Evolutionary conservation across 352 stramenopile genomes (phyloP).

Genomic region (Phytophthora rubi): DNA sequence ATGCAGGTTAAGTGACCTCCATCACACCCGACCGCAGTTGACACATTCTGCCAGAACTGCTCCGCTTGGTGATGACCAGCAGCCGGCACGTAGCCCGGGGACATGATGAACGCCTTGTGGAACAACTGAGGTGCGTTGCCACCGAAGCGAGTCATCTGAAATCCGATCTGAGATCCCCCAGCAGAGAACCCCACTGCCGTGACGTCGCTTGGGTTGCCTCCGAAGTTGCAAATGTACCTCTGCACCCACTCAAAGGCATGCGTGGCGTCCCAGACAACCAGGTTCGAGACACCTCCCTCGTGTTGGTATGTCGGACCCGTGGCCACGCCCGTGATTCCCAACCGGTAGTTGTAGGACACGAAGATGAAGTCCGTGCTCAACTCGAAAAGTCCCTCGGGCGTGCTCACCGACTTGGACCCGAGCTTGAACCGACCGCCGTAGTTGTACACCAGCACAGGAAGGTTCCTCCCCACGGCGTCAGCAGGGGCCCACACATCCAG

Average conservation of each 20-base stretch:
- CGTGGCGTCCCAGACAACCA: slow-evolving; percentile 35
- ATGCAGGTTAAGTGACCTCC: slow-evolving; percentile 32
- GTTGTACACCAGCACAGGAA: slow-evolving; percentile 45
- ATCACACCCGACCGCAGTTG: slow-evolving; percentile 21
- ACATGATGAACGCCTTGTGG: slow-evolving; percentile 40
- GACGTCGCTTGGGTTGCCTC: slow-evolving; percentile 44
- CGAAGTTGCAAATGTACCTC: slow-evolving; percentile 39
- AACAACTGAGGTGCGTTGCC: slow-evolving; percentile 32
- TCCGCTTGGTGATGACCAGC: slow-evolving; percentile 33
- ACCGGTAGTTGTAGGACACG: slow-evolving; percentile 49
- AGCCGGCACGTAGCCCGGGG: slow-evolving; percentile 23
- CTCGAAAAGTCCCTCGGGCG: slow-evolving; percentile 34
- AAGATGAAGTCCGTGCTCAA: slow-evolving; percentile 39
- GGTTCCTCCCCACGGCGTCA: slow-evolving; percentile 26
- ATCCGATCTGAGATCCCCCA: slow-evolving; percentile 30
- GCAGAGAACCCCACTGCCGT: slow-evolving; percentile 43
- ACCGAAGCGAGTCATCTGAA: slow-evolving; percentile 40
- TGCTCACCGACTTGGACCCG: slow-evolving; percentile 32
- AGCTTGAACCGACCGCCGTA: slow-evolving; percentile 37
- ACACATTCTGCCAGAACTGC: slow-evolving; percentile 42
- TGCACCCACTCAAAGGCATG: slow-evolving; percentile 45
- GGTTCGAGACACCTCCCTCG: slow-evolving; percentile 35
- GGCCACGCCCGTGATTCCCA: slow-evolving; percentile 35
- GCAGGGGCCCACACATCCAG: slow-evolving; percentile 44
- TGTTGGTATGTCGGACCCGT: slow-evolving; percentile 34